Conservation (phyloP, 2,329 filamentous ascomycete genomes). For the Apiospora malaysiana region DNA sequence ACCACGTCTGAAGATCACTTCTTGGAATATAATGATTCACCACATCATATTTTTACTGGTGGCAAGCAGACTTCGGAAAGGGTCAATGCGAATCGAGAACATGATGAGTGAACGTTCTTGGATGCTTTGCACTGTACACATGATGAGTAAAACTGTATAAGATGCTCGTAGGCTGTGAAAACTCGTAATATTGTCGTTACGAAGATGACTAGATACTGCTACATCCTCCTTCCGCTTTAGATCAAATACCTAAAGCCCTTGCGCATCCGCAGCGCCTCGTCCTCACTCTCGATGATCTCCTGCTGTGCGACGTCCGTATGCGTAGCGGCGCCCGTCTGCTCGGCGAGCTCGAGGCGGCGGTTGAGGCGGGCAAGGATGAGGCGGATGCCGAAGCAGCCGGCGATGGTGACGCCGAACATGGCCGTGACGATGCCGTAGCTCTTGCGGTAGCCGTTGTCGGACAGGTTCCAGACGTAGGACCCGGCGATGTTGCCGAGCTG, state of each 20-base stretch:
- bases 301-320: conserved; percentile 42
- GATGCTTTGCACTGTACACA: neutral
- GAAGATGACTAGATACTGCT: neutral
- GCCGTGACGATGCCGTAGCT: conserved; percentile 69
- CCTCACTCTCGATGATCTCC: conserved; percentile 47
- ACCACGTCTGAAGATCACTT: neutral
- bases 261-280: conserved; percentile 52
- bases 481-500: conserved; percentile 66
- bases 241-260: conserved; percentile 56
- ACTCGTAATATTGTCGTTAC: neutral
- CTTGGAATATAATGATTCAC: neutral
- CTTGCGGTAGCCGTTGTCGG: conserved; percentile 65
- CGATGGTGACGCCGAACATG: conserved; percentile 67
- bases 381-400: conserved; percentile 56
- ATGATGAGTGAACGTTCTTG: neutral
- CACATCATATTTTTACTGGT: neutral
- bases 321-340: conserved; percentile 48
- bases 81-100: too few species aligned
- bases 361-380: conserved; percentile 53
- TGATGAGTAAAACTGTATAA: neutral
- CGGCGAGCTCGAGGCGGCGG: conserved; percentile 51
- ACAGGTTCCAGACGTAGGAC: conserved; percentile 67
- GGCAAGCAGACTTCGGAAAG: neutral
- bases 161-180: neutral
- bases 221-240: conserved; percentile 31